Evolutionary conservation across 768 basidiomycete genomes (phyloP).

Genomic region (Tulasnella sp.): DNA sequence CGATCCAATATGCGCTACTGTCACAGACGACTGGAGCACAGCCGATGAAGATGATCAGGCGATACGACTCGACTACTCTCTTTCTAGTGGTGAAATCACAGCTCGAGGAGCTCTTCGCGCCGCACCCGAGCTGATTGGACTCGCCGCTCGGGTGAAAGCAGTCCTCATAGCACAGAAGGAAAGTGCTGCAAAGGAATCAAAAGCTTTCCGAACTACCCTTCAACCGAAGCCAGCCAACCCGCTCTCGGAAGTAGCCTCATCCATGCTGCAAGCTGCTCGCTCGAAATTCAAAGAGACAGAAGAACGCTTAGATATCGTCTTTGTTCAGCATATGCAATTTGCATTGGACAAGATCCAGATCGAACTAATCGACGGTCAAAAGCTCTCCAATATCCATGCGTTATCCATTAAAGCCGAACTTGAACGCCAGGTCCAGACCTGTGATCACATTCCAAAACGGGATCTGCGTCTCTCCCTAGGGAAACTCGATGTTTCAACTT

Average conservation of each 20-base stretch:
- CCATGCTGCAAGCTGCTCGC: slow-evolving; percentile 64
- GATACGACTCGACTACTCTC: slow-evolving; percentile 57
- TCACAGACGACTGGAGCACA: slow-evolving; percentile 73
- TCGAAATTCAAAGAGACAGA: slow-evolving; percentile 59
- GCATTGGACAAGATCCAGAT: slow-evolving; percentile 50
- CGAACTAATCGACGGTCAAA: slow-evolving; percentile 64
- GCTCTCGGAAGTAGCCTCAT: slow-evolving; percentile 72
- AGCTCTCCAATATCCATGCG: slow-evolving; percentile 64
- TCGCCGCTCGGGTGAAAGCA: slow-evolving; percentile 58
- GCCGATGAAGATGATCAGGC: slow-evolving; percentile 30
- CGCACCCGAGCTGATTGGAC: slow-evolving; percentile 61
- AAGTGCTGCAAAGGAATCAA: slow-evolving; percentile 67
- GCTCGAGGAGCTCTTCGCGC: slow-evolving; percentile 59
- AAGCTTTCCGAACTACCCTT: slow-evolving; percentile 59
- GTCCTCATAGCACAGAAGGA: slow-evolving; percentile 61
- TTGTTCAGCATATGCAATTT: slow-evolving; percentile 64
- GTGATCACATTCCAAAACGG: slow-evolving; percentile 39
- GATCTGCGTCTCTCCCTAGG: slow-evolving; percentile 61
- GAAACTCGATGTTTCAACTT: slow-evolving; percentile 62
- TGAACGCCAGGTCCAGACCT: slow-evolving; percentile 45
- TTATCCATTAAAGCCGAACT: slow-evolving; percentile 56
- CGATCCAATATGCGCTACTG: slow-evolving; percentile 59
- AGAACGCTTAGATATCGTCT: slow-evolving; percentile 41
- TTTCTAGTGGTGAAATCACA: slow-evolving; percentile 54
- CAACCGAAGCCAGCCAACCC: slow-evolving; percentile 65